Base-by-base conservation (phyloP, 1,139 yeast genomes). In the Meyerozyma guilliermondii region DNA sequence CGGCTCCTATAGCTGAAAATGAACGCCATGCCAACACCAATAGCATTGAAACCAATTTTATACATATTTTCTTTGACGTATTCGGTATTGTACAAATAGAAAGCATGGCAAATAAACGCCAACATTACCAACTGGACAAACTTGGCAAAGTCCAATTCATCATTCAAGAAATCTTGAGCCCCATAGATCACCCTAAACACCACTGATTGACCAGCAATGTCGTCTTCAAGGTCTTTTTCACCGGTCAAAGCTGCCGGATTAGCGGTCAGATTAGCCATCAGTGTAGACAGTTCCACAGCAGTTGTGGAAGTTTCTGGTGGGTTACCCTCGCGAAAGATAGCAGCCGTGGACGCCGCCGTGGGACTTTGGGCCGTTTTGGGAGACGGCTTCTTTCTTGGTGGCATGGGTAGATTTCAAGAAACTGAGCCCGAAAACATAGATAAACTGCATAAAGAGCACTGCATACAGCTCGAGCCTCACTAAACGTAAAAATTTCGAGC, bases 81-180 rank as follows among this genome's bases (percentile, higher is more conserved):
- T 5, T 55, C 56, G 3, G 51, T 49, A 22, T 55, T 50, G 17
- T 53, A 49, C 10, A 62, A 47, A 49, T 67, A 69, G 20, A 62
- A 44, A 33, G 71, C 54, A 48, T 72, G 69, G 16, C 55, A 36
- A 14, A 66, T 42, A 49, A 62, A 72, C 9, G 56, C 54, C 38
- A 66, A 45, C 20, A 62, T 54, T 46, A 70, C 50, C 35, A 68
- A 18, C 50, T 72, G 75, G n/a, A 63, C 59, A 41, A 64, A 63
- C 40, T 60, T 64, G 24, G 62, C 44, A 33, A 63, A 52, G 27
- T 52, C 56, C 56, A 72, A 46, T 38, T 66, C 54, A 9, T 62
- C 68, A 46, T 70, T 71, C 40, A 70, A 52, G 46, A 63, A 70
- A 44, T 72, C 77, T 47, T 72, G 77, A 8, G 59, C 50, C 16